phyloP scores from a whole-genome alignment of 2,329 filamentous ascomycete genomes.

The Lasiodiplodia hormozganensis region DNA sequence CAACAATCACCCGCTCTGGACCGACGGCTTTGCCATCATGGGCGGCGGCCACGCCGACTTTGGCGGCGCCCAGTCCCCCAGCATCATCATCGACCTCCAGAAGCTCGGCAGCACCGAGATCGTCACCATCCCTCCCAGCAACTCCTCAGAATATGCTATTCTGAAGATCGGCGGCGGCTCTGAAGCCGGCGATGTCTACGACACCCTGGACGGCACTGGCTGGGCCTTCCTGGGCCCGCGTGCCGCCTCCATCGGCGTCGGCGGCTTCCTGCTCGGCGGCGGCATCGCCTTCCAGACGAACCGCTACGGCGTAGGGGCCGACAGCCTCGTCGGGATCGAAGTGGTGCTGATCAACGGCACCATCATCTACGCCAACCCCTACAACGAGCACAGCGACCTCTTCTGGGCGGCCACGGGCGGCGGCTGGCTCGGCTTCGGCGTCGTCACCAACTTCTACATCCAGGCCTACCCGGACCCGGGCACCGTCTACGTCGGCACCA shows the following conservation, averaged over 20 bases:
- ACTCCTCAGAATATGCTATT: constrained; percentile 16
- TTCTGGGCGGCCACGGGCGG: constrained; percentile 50
- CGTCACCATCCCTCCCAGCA: constrained; percentile 1
- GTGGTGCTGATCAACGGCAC: constrained; percentile 49
- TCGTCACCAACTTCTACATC: constrained; percentile 52
- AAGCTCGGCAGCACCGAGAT: constrained; percentile 10
- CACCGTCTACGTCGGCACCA: constrained; percentile 23
- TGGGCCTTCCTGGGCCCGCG: constrained; percentile 35
- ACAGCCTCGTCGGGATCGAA: constrained; percentile 39
- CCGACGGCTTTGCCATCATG: constrained; percentile 25
- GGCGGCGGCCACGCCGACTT: constrained; percentile 23
- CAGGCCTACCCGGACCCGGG: constrained; percentile 34
- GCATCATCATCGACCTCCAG: constrained; percentile 21
- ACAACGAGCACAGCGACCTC: constrained; percentile 43
- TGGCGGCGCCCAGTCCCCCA: constrained; percentile 24
- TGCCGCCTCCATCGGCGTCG: constrained; percentile 39
- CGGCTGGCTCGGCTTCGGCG: constrained; percentile 52
- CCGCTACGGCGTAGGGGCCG: constrained; percentile 36
- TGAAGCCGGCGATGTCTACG: constrained; percentile 48
- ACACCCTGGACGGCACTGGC: constrained; percentile 31
- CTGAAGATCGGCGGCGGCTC: constrained; percentile 35
- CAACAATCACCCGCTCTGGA: constrained; percentile 14
- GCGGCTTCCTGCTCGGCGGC: constrained; percentile 42
- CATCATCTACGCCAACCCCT: constrained; percentile 46
- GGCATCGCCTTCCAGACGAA: constrained; percentile 39